Evolutionary conservation across 352 stramenopile species (phyloP), one percentile per base, ranked within the genome.

Genomic region (Pythium volutum): DNA sequence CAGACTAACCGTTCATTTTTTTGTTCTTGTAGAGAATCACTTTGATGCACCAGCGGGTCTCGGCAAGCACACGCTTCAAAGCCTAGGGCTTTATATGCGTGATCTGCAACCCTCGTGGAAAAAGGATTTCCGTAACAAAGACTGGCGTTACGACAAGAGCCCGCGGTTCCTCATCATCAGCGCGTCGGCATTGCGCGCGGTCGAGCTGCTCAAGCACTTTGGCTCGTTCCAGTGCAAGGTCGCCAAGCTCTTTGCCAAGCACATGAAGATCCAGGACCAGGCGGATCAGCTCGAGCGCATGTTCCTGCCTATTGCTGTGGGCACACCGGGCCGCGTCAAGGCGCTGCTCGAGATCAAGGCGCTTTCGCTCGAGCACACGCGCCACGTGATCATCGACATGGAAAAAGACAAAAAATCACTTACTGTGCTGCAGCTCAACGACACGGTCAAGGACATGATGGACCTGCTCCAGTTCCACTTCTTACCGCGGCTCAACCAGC

Each of bases 171-270:
- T 98, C 46, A 85, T 98, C 33, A 67, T 98, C 34, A 96, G 88
- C 53, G 75, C 92, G 10, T 98, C 95, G 14, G 95, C 95, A 14
- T 67, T 97, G 39, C 88, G 95, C 7, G 89, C 87, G 25, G 89
- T 97, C 1, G 84, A 95, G 48, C 69, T 98, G n/a, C 81, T 97
- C 72, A 98, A 98, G 81, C 76, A 87, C 55, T 67, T 95, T 58
- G 71, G 78, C 38, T 73, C 74, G 14, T 87, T 98, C 55, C 93
- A 97, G 64, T 89, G 95, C 59, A 91, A 92, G 25, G 77, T 96
- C n/a, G 93, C 89, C 42, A 98, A 98, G 71, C 79, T 98, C n/a
- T 98, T 98, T 74, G 88, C 79, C 47, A 98, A 98, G 64, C 92
- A 98, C 70, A 84, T 97, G 65, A 97, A 93, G 53, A 74, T 91